phyloP scores from a whole-genome alignment of 352 stramenopile species.

The Globisporangium echinulatum region DNA sequence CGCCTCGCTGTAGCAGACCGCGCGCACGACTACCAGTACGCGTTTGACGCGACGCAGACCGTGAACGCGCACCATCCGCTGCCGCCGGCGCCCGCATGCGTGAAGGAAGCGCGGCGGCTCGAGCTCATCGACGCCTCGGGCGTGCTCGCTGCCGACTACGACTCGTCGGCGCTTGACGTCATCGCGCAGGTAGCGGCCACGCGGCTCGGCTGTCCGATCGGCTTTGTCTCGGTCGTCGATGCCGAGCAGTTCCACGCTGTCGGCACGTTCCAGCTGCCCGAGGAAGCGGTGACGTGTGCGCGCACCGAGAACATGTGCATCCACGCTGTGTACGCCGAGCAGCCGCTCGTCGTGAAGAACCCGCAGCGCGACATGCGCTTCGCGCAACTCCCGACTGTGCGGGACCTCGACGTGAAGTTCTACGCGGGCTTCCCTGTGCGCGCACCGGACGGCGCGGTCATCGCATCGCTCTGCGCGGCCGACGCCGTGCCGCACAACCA shows the following conservation, averaged over 20 bases:
- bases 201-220: conserved; percentile 45
- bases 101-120: conserved; percentile 40
- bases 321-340: conserved; percentile 52
- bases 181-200: conserved; percentile 48
- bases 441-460: conserved; percentile 36
- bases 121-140: conserved; percentile 38
- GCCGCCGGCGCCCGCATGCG: conserved; percentile 24
- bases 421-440: conserved; percentile 58
- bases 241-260: conserved; percentile 42
- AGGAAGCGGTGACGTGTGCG: conserved; percentile 20
- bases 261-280: conserved; percentile 33
- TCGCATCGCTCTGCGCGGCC: conserved; percentile 36
- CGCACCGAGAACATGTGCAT: conserved; percentile 55
- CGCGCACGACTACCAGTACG: conserved; percentile 37
- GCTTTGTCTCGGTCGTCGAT: conserved; percentile 56
- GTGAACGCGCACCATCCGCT: conserved; percentile 34
- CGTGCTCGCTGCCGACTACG: conserved; percentile 32
- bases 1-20: conserved; percentile 7
- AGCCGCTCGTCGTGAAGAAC: conserved; percentile 58
- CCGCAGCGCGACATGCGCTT: conserved; percentile 60
- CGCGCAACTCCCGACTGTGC: conserved; percentile 35
- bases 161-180: conserved; percentile 42
- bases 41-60: conserved; percentile 31
- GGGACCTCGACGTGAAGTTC: conserved; percentile 46
- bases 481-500: conserved; percentile 42